Evolutionary conservation across 345 rosid genomes (phyloP).

Genomic region (Lepidium didymum): DNA sequence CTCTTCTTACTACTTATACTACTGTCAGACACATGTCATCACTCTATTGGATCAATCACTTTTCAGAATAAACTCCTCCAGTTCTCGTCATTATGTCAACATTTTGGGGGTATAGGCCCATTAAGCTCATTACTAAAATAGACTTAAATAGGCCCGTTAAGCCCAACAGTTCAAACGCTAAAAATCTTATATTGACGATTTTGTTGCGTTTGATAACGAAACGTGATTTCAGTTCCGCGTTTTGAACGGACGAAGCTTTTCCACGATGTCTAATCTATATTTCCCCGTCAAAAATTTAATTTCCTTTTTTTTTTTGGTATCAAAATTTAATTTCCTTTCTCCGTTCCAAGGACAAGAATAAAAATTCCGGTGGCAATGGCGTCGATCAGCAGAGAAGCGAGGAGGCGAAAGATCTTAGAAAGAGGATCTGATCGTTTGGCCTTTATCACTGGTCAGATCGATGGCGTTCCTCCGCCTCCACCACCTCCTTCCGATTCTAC

Average conservation of each 20-base stretch:
- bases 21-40: too few species aligned
- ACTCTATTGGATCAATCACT: background rate
- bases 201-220: background rate
- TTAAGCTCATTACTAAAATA: slow-evolving; percentile 4
- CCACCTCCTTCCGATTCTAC: slow-evolving; percentile 33
- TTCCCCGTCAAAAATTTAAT: background rate
- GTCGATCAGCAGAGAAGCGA: slow-evolving; percentile 53
- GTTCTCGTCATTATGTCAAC: background rate
- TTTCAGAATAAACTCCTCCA: background rate
- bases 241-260: background rate
- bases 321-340: background rate
- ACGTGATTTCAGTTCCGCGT: background rate
- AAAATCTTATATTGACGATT: background rate
- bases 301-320: too few species aligned
- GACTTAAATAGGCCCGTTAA: background rate
- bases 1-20: too few species aligned
- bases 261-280: background rate
- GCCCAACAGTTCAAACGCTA: slow-evolving; percentile 16
- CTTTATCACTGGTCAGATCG: slow-evolving; percentile 56
- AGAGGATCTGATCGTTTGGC: slow-evolving; percentile 87
- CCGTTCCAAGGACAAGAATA: background rate
- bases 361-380: slow-evolving; percentile 28
- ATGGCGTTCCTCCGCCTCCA: slow-evolving; percentile 32
- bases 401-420: slow-evolving; percentile 68
- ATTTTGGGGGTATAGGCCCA: background rate